Evolutionary conservation across 1,139 yeast species (phyloP), one percentile per base, ranked within the genome.

Genomic region (Debaryomyces robertsiae): DNA sequence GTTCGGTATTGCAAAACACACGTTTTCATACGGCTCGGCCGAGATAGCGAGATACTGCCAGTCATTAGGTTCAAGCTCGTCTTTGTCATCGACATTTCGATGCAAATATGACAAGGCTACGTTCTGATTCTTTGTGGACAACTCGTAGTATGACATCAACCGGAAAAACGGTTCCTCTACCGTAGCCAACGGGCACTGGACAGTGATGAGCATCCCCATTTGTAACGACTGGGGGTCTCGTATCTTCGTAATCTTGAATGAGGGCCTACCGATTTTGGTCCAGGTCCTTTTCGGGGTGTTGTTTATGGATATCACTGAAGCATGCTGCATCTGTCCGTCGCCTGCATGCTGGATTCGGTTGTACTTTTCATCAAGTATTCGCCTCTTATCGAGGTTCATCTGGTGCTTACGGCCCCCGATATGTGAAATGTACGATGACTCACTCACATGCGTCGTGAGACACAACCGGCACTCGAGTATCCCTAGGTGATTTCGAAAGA

Each of bases 21-120:
- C 69, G 40, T 83, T 85, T 44, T 87, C 93, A 58, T 87, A 89
- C 1, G 96, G 96, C 55, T 87, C 95, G 0, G 87, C 94, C 18
- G 88, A 79, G 0, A 88, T 61, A n/a, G 88, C 78, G 47, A 89
- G 55, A 54, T 83, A 88, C 58, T 85, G 95, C 60, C 54, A 63
- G 53, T 39, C 53, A 4, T 61, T 53, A 16, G 73, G 67, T 45
- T 74, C 71, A 6, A 66, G 65, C 3, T 66, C 61, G 1, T 46
- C 52, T 5, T 44, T 45, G 7, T 49, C 56, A 4, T 43, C 52
- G n/a, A 46, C 49, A 5, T 46, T 48, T n/a, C 48, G 54, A 3
- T 42, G 47, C 3, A 68, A 45, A 41, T 57, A 68, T 1, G 64
- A 53, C 10, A 44, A 43, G 9, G 57, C 52, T 4, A 51, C 45